Evolutionary conservation across 257 asterid genomes (phyloP).

Genomic region (Misopates orontium): DNA sequence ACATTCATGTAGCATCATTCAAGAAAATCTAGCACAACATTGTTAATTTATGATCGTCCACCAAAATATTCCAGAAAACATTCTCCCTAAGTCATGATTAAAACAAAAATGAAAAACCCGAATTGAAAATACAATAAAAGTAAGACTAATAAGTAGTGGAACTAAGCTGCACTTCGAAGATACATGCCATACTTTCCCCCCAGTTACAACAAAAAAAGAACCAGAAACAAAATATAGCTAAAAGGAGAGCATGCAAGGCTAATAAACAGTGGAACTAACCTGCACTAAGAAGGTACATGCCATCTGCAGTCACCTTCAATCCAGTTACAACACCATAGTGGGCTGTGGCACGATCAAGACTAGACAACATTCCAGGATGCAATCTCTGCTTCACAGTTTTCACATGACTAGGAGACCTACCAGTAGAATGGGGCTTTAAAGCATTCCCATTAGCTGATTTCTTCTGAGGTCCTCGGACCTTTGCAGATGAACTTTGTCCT

Average conservation of each 20-base stretch:
- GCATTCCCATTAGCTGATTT: constrained; percentile 52
- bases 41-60: constrained; percentile 6
- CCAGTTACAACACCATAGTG: constrained; percentile 96
- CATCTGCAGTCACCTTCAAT: constrained; percentile 80
- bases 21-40: not conserved
- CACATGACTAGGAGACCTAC: constrained; percentile 48
- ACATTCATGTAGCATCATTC: not conserved
- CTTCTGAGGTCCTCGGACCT: constrained; percentile 58
- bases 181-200: too few species aligned
- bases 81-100: constrained; percentile 3
- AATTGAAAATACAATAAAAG: too few species aligned
- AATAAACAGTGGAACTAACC: constrained; percentile 47
- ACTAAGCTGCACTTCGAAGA: too few species aligned
- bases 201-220: too few species aligned
- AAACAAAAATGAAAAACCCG: constrained; percentile 1
- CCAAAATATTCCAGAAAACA: not conserved
- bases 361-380: constrained; percentile 95
- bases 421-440: constrained; percentile 49
- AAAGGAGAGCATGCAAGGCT: not conserved
- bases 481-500: constrained; percentile 48
- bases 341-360: constrained; percentile 88
- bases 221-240: constrained; percentile 3
- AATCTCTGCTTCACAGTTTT: constrained; percentile 75
- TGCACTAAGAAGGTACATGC: constrained; percentile 97
- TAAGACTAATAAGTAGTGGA: too few species aligned